phyloP scores from a whole-genome alignment of 2,329 filamentous ascomycete genomes.

The Paramyrothecium sp. region DNA sequence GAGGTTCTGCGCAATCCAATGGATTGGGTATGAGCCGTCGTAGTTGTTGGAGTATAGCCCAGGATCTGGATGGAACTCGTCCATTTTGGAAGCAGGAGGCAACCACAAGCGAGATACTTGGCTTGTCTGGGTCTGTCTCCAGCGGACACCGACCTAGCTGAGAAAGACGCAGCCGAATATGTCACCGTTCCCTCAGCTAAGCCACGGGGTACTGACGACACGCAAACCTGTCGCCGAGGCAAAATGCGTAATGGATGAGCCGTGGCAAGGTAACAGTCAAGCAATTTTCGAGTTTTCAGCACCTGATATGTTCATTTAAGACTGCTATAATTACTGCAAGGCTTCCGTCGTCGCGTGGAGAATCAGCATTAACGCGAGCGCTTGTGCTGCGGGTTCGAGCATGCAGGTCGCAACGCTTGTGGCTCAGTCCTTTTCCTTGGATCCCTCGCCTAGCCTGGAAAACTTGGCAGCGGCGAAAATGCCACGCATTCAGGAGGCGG shows the following conservation, averaged over 20 bases:
- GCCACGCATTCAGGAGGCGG: not conserved
- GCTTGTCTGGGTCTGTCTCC: no score
- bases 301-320: no score
- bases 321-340: not conserved
- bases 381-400: not conserved
- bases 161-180: not conserved
- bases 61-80: not conserved
- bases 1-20: no score
- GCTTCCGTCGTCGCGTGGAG: not conserved
- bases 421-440: no score
- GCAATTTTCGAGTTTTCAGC: no score
- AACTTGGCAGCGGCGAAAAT: not conserved
- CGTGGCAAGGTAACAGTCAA: not conserved
- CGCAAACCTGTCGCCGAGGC: no score
- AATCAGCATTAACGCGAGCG: not conserved
- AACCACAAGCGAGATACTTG: not conserved
- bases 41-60: not conserved
- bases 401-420: not conserved
- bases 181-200: no score
- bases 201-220: no score
- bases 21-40: not conserved
- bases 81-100: not conserved
- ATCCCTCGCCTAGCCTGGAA: not conserved
- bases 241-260: no score
- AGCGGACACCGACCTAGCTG: no score